phyloP scores from a whole-genome alignment of 192 early-diverging fungal species.

The Glomus cerebriforme region DNA sequence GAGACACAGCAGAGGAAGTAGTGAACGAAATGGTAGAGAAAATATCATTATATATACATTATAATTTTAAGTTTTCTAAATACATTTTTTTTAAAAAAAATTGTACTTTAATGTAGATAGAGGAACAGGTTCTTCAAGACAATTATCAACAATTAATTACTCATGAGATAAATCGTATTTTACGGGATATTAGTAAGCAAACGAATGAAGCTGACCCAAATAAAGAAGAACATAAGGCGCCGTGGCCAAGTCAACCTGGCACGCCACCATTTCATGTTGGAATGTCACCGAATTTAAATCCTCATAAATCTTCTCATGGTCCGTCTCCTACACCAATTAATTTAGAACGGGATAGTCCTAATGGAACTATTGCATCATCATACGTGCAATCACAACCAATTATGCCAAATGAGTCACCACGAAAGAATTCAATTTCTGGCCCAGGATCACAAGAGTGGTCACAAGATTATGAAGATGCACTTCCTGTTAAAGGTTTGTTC shows the following conservation, averaged over 20 bases:
- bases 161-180: slow-evolving; percentile 79
- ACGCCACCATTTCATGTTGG: slow-evolving; percentile 1
- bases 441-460: neutral
- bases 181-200: slow-evolving; percentile 69
- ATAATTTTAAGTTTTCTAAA: neutral
- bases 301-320: slow-evolving; percentile 8
- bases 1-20: slow-evolving; percentile 77
- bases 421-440: slow-evolving; percentile 21
- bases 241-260: neutral
- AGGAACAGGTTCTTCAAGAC: slow-evolving; percentile 74
- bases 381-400: neutral
- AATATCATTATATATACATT: neutral
- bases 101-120: slow-evolving; percentile 55
- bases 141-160: slow-evolving; percentile 78
- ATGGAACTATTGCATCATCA: neutral
- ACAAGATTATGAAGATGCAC: slow-evolving; percentile 3
- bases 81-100: neutral
- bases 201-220: slow-evolving; percentile 59
- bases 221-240: slow-evolving; percentile 48
- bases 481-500: slow-evolving; percentile 20
- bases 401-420: neutral
- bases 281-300: neutral
- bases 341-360: slow-evolving; percentile 11
- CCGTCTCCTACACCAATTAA: neutral
- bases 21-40: slow-evolving; percentile 76